phyloP scores from a whole-genome alignment of 306 rosid genomes.

The Pueraria montana region DNA sequence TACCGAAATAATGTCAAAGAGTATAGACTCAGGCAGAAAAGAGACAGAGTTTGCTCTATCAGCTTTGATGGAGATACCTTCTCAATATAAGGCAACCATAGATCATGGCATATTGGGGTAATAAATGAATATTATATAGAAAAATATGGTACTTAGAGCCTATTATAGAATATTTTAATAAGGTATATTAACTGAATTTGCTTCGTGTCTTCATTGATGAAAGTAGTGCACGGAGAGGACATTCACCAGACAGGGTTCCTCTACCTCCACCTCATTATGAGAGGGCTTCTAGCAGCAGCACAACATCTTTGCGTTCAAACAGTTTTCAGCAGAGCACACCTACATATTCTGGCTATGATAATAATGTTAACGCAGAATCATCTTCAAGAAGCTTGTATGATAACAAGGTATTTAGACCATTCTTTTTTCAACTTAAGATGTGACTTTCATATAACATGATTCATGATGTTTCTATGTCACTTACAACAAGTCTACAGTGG shows the following conservation, averaged over 20 bases:
- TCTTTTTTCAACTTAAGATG: constrained; percentile 33
- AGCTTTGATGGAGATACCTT: constrained; percentile 95
- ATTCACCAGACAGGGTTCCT: constrained; percentile 68
- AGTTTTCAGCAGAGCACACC: constrained; percentile 60
- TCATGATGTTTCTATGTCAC: constrained; percentile 12
- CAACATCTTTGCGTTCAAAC: constrained; percentile 46
- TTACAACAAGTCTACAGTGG: neutral
- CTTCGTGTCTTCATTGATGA: constrained; percentile 37
- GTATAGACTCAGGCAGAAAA: constrained; percentile 59
- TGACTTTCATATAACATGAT: neutral
- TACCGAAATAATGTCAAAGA: constrained; percentile 78
- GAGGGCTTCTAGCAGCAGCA: constrained; percentile 44
- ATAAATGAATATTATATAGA: constrained; percentile 9
- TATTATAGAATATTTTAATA: neutral
- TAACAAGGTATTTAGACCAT: constrained; percentile 64
- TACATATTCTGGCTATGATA: constrained; percentile 26
- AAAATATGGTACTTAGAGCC: neutral
- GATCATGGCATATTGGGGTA: constrained; percentile 85
- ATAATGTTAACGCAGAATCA: constrained; percentile 53
- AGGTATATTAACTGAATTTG: constrained; percentile 39
- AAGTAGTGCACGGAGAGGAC: constrained; percentile 60
- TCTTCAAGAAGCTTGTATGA: constrained; percentile 62
- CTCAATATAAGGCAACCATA: constrained; percentile 89
- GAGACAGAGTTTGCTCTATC: constrained; percentile 79
- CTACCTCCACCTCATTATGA: constrained; percentile 77